phyloP scores from a whole-genome alignment of 768 basidiomycete species.

The Clavaria fumosa region DNA sequence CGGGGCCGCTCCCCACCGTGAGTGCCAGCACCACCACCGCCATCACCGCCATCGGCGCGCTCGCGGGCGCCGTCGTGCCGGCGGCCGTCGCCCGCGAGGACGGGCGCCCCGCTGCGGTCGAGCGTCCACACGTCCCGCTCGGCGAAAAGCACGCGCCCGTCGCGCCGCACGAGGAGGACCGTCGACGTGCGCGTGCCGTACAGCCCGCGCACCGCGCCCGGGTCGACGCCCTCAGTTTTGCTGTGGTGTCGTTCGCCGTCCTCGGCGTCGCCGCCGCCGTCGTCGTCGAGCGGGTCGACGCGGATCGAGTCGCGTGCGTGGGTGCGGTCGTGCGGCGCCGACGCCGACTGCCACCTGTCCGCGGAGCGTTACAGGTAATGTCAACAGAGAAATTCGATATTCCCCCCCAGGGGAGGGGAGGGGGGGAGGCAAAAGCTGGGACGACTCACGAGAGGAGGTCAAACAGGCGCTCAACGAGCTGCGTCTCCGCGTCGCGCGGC shows the following conservation, averaged over 20 bases:
- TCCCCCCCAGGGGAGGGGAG: conserved; percentile 11
- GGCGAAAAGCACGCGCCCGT: conserved; percentile 46
- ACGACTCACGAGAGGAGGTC: conserved; percentile 51
- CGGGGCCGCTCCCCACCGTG: no score
- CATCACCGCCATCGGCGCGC: no score
- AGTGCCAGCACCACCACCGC: no score
- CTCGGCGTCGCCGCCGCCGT: conserved; percentile 16
- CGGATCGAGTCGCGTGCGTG: conserved; percentile 50
- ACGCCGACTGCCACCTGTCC: conserved; percentile 32
- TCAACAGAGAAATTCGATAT: conserved; percentile 14
- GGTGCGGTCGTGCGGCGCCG: conserved; percentile 31
- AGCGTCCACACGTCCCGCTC: conserved; percentile 58
- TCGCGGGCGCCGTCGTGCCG: no score
- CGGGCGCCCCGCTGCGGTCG: conserved; percentile 24
- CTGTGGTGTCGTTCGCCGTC: conserved; percentile 14
- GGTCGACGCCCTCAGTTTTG: conserved; percentile 18
- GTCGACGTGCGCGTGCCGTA: conserved; percentile 69
- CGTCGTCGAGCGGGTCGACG: conserved; percentile 35
- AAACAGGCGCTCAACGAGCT: conserved; percentile 45
- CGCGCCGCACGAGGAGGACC: conserved; percentile 46
- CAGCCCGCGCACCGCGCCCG: conserved; percentile 9
- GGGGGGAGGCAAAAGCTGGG: conserved; percentile 10
- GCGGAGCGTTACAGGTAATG: no score
- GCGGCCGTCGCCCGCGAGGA: no score
- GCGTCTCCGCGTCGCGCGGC: conserved; percentile 28